Conservation (phyloP, 225 moss, liverwort and hornwort species). For the Pleurozium schreberi region DNA sequence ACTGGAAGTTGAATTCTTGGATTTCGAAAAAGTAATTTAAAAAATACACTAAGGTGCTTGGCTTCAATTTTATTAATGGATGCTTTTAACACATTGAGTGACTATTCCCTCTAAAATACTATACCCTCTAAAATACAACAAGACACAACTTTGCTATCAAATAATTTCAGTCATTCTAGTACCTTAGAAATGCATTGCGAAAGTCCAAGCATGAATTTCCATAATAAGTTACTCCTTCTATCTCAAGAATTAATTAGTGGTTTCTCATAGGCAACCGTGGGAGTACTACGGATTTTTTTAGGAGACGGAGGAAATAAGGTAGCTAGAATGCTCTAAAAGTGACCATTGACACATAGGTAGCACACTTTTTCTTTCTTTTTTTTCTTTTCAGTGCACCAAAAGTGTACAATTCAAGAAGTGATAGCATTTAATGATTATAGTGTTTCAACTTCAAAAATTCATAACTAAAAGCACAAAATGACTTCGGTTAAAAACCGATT, state of each 20-base stretch:
- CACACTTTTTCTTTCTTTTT: too few relatives aligned
- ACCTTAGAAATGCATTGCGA: not conserved
- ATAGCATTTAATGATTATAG: fast-evolving
- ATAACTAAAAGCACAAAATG: not conserved
- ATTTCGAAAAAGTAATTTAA: not conserved
- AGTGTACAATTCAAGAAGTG: too few relatives aligned
- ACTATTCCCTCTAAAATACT: not conserved
- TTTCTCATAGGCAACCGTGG: fast-evolving
- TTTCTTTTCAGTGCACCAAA: too few relatives aligned
- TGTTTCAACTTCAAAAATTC: too few relatives aligned
- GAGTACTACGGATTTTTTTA: too few relatives aligned
- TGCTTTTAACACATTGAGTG: not conserved
- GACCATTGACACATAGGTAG: too few relatives aligned
- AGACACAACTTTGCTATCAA: not conserved
- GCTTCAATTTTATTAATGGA: not conserved
- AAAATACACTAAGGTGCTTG: not conserved
- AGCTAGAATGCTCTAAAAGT: too few relatives aligned
- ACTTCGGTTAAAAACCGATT: not conserved
- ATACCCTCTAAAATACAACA: not conserved
- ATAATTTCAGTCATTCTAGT: not conserved
- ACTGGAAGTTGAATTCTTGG: fast-evolving
- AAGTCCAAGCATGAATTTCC: not conserved
- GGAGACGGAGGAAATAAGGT: too few relatives aligned
- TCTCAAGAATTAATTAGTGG: too few relatives aligned
- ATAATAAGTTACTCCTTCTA: not conserved